Evolutionary conservation across 306 rosid genomes (phyloP).

Genomic region (Cucumis sativus): DNA sequence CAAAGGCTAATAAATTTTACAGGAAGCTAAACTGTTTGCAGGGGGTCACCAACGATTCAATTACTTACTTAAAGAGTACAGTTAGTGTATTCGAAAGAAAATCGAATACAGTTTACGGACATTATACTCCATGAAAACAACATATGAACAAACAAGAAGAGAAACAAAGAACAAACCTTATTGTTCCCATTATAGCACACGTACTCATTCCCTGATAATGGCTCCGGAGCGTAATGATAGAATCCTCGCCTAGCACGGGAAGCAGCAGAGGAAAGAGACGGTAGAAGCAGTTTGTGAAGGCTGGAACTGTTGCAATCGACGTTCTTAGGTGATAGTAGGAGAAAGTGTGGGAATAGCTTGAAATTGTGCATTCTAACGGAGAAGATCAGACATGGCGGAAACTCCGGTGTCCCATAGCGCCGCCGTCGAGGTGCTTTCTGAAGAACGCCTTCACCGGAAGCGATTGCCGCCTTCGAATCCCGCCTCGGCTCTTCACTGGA

Average conservation of each 20-base stretch:
- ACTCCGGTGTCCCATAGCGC: background rate
- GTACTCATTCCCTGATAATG: conserved; percentile 85
- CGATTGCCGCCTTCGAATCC: background rate
- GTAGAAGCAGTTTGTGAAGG: conserved; percentile 13
- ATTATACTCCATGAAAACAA: background rate
- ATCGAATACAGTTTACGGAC: background rate
- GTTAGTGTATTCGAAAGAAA: background rate
- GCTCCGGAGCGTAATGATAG: conserved; percentile 48
- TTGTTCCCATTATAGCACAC: conserved; percentile 56
- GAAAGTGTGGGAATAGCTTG: conserved; percentile 17
- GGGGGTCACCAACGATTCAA: background rate
- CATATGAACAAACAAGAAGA: background rate
- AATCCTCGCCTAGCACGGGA: conserved; percentile 30
- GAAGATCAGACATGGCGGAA: conserved; percentile 18
- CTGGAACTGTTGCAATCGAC: background rate
- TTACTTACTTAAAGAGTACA: background rate
- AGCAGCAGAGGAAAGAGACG: background rate
- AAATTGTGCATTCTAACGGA: conserved; percentile 21
- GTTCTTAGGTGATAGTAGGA: conserved; percentile 13
- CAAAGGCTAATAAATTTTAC: background rate
- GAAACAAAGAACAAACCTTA: conserved; percentile 23
- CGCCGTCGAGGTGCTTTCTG: background rate
- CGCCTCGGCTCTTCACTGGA: background rate
- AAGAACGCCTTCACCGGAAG: background rate
- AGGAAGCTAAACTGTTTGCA: background rate